phyloP scores from a whole-genome alignment of 2,329 filamentous ascomycete genomes.

The Talaromyces atroroseus region DNA sequence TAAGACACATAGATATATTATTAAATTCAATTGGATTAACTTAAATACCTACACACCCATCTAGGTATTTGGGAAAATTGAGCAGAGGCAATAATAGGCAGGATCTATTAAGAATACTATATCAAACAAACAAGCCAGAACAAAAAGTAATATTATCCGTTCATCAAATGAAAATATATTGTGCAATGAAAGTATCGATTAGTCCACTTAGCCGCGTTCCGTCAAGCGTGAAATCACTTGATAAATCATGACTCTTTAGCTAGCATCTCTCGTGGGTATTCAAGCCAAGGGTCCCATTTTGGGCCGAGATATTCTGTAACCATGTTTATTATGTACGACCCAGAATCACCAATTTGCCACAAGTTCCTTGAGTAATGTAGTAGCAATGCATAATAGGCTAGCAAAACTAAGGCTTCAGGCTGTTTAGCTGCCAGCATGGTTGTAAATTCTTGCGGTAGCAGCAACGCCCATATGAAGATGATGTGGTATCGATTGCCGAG shows the following conservation, averaged over 20 bases:
- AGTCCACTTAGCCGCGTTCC: background rate
- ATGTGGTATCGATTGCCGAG: conserved; percentile 6
- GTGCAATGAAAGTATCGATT: no score
- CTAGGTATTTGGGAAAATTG: no score
- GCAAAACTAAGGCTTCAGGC: conserved; percentile 4
- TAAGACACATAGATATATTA: no score
- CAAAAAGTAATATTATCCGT: no score
- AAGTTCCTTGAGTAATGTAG: conserved; percentile 2
- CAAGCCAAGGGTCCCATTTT: conserved; percentile 3
- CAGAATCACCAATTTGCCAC: conserved; percentile 10
- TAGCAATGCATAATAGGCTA: conserved; percentile 6
- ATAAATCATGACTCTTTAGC: background rate
- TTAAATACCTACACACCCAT: no score
- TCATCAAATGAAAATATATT: no score
- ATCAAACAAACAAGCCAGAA: no score
- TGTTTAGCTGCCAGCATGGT: conserved; percentile 3
- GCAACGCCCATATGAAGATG: conserved; percentile 1
- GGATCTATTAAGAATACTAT: no score
- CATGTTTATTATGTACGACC: conserved; percentile 4
- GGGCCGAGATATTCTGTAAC: conserved; percentile 7
- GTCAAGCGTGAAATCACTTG: background rate
- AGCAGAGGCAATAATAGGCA: no score
- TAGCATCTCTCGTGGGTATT: conserved; percentile 3
- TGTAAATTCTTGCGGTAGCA: background rate
- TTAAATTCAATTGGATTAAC: no score